Evolutionary conservation across 331 rosid species (phyloP).

Genomic region (Malus hybrid): DNA sequence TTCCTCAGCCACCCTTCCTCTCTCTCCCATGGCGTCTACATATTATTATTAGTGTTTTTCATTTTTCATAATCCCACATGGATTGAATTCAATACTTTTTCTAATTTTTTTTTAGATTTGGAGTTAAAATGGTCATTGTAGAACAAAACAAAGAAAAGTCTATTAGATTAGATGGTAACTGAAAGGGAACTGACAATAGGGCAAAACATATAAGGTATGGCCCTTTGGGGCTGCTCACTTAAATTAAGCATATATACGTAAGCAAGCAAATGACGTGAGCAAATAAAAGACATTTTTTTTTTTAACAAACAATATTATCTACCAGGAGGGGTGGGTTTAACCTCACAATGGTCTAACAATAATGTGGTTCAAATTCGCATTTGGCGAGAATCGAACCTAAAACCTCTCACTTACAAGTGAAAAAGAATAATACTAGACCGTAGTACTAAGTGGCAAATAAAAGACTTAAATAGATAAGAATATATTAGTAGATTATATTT

Average conservation of each 20-base stretch:
- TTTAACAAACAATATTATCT: too few relatives aligned
- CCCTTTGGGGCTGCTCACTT: background rate
- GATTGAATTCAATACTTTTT: background rate
- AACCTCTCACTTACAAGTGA: too few relatives aligned
- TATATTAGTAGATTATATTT: too few relatives aligned
- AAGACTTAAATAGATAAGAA: too few relatives aligned
- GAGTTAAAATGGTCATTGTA: background rate
- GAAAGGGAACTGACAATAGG: background rate
- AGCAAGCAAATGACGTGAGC: background rate
- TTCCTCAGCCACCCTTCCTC: background rate
- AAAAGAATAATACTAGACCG: too few relatives aligned
- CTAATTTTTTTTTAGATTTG: background rate
- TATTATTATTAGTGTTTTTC: background rate
- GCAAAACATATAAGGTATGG: background rate
- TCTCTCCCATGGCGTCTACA: background rate
- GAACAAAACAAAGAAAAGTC: background rate
- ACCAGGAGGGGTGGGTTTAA: rapidly evolving
- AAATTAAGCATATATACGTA: background rate
- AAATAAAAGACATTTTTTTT: too few relatives aligned
- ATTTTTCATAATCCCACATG: background rate
- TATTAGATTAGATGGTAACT: background rate
- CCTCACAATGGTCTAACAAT: too few relatives aligned
- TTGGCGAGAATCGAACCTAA: too few relatives aligned
- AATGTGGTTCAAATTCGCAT: rapidly evolving
- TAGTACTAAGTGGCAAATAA: too few relatives aligned